Conservation (phyloP, 2,329 filamentous ascomycete genomes). For the Apiospora marii region DNA sequence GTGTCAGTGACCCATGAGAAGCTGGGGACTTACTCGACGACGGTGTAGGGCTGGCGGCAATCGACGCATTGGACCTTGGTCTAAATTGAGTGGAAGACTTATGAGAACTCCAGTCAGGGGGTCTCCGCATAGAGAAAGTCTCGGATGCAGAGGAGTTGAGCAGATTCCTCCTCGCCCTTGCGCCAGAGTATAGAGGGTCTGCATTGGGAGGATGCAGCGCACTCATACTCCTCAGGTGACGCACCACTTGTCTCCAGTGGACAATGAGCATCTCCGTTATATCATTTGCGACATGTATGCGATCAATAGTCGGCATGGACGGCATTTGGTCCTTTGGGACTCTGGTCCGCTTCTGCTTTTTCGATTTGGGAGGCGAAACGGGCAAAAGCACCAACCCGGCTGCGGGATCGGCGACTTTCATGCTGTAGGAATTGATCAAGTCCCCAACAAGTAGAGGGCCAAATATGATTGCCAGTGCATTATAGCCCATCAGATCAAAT, state of each 20-base stretch:
- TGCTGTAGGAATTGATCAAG: slow-evolving; percentile 59
- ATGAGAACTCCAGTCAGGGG: slow-evolving; percentile 45
- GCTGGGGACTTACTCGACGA: slow-evolving; percentile 35
- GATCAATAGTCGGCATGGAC: slow-evolving; percentile 55
- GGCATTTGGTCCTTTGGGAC: slow-evolving; percentile 31
- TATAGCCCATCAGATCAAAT: slow-evolving; percentile 70
- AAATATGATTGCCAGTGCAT: slow-evolving; percentile 69
- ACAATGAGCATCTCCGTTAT: slow-evolving; percentile 72
- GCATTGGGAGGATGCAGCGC: slow-evolving; percentile 39
- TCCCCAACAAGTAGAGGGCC: slow-evolving; percentile 70
- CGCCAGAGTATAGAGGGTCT: slow-evolving; percentile 25
- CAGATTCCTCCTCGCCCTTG: slow-evolving; percentile 28
- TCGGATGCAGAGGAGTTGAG: slow-evolving; percentile 53
- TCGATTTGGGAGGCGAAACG: slow-evolving; percentile 51
- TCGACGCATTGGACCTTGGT: slow-evolving; percentile 44
- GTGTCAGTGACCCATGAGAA: neutral
- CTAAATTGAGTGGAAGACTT: slow-evolving; percentile 29
- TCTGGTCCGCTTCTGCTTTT: slow-evolving; percentile 46
- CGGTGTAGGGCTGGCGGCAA: slow-evolving; percentile 46
- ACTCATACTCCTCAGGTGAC: slow-evolving; percentile 62
- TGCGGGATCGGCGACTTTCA: slow-evolving; percentile 52
- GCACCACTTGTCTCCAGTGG: slow-evolving; percentile 70
- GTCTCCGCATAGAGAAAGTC: slow-evolving; percentile 47
- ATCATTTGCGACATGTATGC: slow-evolving; percentile 63
- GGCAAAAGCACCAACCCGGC: slow-evolving; percentile 53